Conservation (phyloP, 148 eudicot genomes). For the Tetragonia tetragonoides region DNA sequence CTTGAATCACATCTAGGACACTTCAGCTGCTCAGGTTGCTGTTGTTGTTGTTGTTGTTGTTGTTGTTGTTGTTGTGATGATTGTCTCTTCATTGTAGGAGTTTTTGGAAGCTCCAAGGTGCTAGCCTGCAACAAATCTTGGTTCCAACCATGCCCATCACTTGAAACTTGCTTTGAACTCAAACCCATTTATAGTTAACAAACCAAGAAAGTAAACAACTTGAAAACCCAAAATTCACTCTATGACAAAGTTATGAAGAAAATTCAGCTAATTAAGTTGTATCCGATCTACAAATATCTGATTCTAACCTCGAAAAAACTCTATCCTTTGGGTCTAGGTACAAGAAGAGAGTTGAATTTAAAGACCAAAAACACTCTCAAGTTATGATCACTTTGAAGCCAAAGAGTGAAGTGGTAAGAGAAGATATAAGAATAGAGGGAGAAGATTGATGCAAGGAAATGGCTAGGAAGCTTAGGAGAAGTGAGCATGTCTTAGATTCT, state of each 20-base stretch:
- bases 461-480: conserved; percentile 50
- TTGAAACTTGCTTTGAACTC: conserved; percentile 59
- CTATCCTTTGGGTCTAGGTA: conserved; percentile 32
- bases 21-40: conserved; percentile 43
- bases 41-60: conserved; percentile 26
- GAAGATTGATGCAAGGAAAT: conserved; percentile 26
- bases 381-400: conserved; percentile 18
- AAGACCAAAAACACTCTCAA: conserved; percentile 27
- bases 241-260: background rate
- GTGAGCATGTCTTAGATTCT: conserved; percentile 53
- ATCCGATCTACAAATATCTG: background rate
- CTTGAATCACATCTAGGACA: conserved; percentile 84
- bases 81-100: conserved; percentile 21
- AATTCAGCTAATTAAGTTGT: background rate
- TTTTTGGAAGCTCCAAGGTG: conserved; percentile 22
- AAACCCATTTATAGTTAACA: conserved; percentile 46
- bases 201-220: background rate
- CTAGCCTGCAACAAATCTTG: conserved; percentile 27
- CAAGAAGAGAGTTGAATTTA: conserved; percentile 30
- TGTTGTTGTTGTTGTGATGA: conserved; percentile 27
- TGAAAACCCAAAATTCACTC: background rate
- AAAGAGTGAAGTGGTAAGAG: conserved; percentile 26
- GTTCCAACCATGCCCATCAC: conserved; percentile 44
- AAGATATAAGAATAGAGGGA: conserved; percentile 23
- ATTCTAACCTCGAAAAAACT: background rate